Evolutionary conservation across 139 green algal species (phyloP), one percentile per base, ranked within the genome.

Genomic region (Zygnema circumcarinatum): DNA sequence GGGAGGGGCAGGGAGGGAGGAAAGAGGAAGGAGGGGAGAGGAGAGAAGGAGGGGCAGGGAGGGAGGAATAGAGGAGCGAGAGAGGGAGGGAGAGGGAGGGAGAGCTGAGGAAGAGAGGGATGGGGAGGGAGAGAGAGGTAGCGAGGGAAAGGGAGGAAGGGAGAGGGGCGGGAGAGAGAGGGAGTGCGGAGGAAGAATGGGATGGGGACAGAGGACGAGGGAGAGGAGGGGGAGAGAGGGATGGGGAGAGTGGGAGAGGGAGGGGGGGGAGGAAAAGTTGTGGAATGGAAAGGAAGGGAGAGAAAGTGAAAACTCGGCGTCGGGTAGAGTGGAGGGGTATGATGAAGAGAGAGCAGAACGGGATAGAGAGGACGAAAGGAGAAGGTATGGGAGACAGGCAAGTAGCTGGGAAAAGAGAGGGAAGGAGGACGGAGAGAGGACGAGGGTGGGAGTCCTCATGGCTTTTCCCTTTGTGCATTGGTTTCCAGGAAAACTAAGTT

Each of bases 61-160:
- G 16, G 16, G 16, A 62, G 16, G 7, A 62, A 62, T 25, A 16
- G 16, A 62, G 47, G 16, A 62, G 47, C 7, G 16, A 7, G 16
- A 62, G 47, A 62, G 16, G 7, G 16, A 62, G 47, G 16, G 16
- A 62, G 47, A 62, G 16, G 16, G 47, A 62, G 16, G 47, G 16
- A 78, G 7, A 78, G 11, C 69, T 16, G 69, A 47, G 69, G 39
- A 11, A 47, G 69, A 78, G 11, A 11, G 7, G 11, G 69, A 78
- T 3, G 69, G 69, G 7, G 36, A 47, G 38, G 69, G 39, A 56
- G 38, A 78, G 69, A 78, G 69, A 78, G 39, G 16, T 3, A 47
- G 69, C 3, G 69, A 78, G 69, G 16, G 69, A 78, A 11, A 56
- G 69, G 11, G 69, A 78, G 69, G 11, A 11, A 78, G 69, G 16